Percentiles rank a stretch among this genome's conserved stretches.
Conservation (phyloP, 2,329 filamentous ascomycete genomes). For the Tolypocladium inflatum region DNA sequence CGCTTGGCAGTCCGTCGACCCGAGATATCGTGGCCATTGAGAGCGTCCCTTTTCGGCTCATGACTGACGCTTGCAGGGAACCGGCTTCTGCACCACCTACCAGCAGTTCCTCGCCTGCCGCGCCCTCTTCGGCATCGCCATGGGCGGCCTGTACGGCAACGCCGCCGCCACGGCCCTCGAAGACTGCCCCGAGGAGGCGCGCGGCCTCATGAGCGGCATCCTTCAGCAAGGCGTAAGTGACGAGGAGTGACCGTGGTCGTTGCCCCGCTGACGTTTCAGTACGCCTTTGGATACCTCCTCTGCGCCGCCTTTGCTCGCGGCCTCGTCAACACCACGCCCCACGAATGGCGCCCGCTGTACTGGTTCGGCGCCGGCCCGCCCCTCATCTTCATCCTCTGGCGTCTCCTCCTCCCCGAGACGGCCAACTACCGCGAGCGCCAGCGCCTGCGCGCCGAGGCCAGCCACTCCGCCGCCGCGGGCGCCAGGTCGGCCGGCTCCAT, state of each 20-base stretch:
- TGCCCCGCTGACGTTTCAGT: conserved; percentile 21
- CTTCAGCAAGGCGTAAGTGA: conserved; percentile 56
- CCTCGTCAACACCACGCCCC: conserved; percentile 65
- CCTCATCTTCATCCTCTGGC: conserved; percentile 69
- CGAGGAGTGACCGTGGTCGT: background rate
- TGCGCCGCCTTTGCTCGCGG: conserved; percentile 51
- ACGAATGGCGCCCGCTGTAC: conserved; percentile 77
- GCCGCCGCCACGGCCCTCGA: conserved; percentile 72
- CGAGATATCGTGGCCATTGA: no score
- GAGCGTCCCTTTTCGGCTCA: no score
- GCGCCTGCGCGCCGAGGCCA: conserved; percentile 42
- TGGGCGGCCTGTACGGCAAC: conserved; percentile 75
- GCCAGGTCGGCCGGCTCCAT: conserved; percentile 35
- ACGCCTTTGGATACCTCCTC: conserved; percentile 55
- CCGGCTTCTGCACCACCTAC: conserved; percentile 61
- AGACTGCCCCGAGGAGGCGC: conserved; percentile 56
- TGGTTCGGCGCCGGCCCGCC: conserved; percentile 84
- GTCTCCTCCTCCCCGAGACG: conserved; percentile 72
- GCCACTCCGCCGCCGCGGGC: conserved; percentile 7
- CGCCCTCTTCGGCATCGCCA: conserved; percentile 68
- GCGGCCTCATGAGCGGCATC: conserved; percentile 67
- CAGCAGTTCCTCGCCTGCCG: conserved; percentile 64
- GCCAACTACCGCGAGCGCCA: conserved; percentile 59
- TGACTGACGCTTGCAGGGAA: conserved; percentile 30
- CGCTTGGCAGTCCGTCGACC: no score